These are phyloP conservation scores for Annulohypoxylon moriforme DNA, from an alignment of 495 filamentous ascomycete species.

Conservation along the genomic window DNA sequence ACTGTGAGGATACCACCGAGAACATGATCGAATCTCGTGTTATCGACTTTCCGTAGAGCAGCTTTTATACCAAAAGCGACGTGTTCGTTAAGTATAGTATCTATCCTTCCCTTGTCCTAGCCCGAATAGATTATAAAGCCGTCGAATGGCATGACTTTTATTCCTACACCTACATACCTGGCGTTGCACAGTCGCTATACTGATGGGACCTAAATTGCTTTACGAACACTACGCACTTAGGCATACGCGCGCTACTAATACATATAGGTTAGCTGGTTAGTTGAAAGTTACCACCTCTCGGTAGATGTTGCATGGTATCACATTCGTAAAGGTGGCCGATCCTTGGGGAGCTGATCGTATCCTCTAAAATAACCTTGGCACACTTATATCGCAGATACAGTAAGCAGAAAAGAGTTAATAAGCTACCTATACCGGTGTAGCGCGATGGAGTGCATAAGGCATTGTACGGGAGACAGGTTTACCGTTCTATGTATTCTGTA, in stretches of 20 bases:
- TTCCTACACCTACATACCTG: background rate
- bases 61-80: background rate
- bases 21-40: background rate
- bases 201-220: background rate
- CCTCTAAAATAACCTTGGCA: slow-evolving; percentile 24
- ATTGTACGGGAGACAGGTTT: slow-evolving; percentile 12
- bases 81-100: slow-evolving; percentile 19
- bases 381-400: slow-evolving; percentile 35
- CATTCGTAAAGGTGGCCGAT: slow-evolving; percentile 31
- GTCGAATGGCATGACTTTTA: background rate
- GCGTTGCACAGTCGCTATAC: background rate
- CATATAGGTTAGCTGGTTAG: background rate
- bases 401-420: slow-evolving; percentile 43
- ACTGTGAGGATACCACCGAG: background rate
- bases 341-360: slow-evolving; percentile 21
- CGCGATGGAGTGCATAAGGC: slow-evolving; percentile 4
- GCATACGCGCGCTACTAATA: slow-evolving; percentile 22
- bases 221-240: slow-evolving; percentile 13
- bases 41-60: background rate
- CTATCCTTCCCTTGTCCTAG: slow-evolving; percentile 18
- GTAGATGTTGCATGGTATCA: slow-evolving; percentile 35
- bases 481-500: slow-evolving; percentile 3
- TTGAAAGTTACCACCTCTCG: slow-evolving; percentile 23
- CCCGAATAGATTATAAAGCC: slow-evolving; percentile 15
- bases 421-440: slow-evolving; percentile 22